A percentile compares a stretch with the other conserved stretches of the same genome.
Evolutionary conservation across 139 green algal species (phyloP).

Genomic region (Picocystis salinarum): DNA sequence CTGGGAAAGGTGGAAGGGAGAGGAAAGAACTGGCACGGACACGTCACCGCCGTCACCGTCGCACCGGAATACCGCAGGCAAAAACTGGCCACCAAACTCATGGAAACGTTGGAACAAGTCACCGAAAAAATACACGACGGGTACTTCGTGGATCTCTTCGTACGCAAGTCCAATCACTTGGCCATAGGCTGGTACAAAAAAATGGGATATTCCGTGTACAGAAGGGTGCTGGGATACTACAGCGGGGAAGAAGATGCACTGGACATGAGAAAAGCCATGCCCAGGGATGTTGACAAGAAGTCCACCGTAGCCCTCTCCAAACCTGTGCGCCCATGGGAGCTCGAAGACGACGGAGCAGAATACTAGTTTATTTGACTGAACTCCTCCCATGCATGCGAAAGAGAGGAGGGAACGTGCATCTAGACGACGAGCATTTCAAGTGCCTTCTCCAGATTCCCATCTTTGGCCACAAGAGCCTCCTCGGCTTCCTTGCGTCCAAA

Average conservation of each 20-base stretch:
- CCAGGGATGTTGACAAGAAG: conserved; percentile 50
- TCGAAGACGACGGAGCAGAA: conserved; percentile 76
- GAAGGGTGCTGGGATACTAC: conserved; percentile 77
- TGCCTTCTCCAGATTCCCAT: too few relatives aligned
- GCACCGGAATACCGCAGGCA: conserved; percentile 51
- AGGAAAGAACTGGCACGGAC: conserved; percentile 76
- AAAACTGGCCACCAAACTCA: conserved; percentile 74
- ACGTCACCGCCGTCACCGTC: conserved; percentile 95
- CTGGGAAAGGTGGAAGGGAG: conserved; percentile 87
- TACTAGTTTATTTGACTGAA: too few relatives aligned
- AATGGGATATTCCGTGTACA: conserved; percentile 76
- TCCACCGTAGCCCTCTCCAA: conserved; percentile 50
- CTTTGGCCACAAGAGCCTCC: too few relatives aligned
- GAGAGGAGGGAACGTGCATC: too few relatives aligned
- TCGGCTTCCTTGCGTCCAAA: too few relatives aligned
- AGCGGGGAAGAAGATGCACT: conserved; percentile 79
- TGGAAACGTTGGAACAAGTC: conserved; percentile 72
- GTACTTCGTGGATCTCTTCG: conserved; percentile 98
- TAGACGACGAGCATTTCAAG: too few relatives aligned
- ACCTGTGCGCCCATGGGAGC: conserved; percentile 52
- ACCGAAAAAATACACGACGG: conserved; percentile 40
- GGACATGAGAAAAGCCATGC: conserved; percentile 95
- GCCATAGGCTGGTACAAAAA: conserved; percentile 91
- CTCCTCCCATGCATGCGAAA: too few relatives aligned
- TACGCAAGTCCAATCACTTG: conserved; percentile 67